These are phyloP conservation scores for Xerocomus brunneocitrinus DNA, from an alignment of 768 basidiomycete genomes.

Conservation along the genomic window DNA sequence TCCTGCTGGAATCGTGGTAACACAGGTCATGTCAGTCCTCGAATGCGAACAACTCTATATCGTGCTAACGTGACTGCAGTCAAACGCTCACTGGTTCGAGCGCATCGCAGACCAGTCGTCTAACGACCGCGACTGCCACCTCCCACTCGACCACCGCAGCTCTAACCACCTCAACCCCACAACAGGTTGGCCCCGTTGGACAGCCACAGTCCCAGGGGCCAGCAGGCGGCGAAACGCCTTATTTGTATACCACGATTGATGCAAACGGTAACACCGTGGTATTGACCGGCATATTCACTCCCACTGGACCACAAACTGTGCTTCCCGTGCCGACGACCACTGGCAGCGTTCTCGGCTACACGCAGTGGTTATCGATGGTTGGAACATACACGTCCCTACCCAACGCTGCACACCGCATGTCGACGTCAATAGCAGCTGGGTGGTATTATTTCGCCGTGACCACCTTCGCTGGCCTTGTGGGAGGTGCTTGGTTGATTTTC, in stretches of 20 bases:
- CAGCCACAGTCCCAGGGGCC: conserved; percentile 40
- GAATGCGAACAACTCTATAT: background rate
- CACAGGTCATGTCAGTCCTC: conserved; percentile 40
- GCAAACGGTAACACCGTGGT: conserved; percentile 26
- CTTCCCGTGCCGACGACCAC: conserved; percentile 26
- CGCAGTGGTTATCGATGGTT: conserved; percentile 27
- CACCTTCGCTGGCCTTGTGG: conserved; percentile 19
- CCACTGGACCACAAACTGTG: conserved; percentile 27
- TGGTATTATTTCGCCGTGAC: conserved; percentile 29
- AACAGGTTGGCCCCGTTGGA: conserved; percentile 42
- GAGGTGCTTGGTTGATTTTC: conserved; percentile 32
- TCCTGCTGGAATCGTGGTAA: conserved; percentile 36
- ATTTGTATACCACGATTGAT: conserved; percentile 45
- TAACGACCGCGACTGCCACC: conserved; percentile 15
- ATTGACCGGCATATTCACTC: conserved; percentile 26
- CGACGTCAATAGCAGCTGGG: conserved; percentile 16
- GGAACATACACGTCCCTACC: conserved; percentile 29
- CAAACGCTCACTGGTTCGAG: conserved; percentile 13
- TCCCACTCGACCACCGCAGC: conserved; percentile 17
- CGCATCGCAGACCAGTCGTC: conserved; percentile 7
- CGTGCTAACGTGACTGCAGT: conserved; percentile 12
- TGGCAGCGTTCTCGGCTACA: conserved; percentile 27
- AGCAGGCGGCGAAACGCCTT: conserved; percentile 45
- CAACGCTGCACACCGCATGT: conserved; percentile 23
- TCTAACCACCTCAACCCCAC: conserved; percentile 17